Percentiles rank a stretch among this genome's conserved stretches.
Evolutionary conservation across 441 rosid species (phyloP).

Genomic region (Metrosideros polymorpha): DNA sequence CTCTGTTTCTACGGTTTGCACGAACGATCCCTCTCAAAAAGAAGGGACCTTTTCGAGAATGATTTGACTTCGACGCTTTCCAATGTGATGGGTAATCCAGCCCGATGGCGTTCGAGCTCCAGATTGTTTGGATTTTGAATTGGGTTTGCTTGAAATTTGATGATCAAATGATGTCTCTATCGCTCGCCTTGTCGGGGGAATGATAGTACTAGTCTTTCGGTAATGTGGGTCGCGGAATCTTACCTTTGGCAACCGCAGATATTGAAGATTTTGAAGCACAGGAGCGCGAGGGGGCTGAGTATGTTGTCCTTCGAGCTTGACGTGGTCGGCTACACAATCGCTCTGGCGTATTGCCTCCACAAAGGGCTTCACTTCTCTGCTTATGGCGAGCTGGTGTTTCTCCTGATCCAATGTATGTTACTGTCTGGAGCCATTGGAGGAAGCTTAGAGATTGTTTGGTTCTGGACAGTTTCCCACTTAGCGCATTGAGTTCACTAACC

Average conservation of each 20-base stretch:
- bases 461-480: background rate
- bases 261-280: slow-evolving; percentile 70
- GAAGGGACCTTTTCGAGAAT: background rate
- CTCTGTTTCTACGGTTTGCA: background rate
- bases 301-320: slow-evolving; percentile 84
- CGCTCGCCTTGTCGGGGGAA: background rate
- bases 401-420: slow-evolving; percentile 54
- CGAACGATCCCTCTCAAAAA: background rate
- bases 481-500: background rate
- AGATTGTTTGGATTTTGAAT: background rate
- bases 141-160: background rate
- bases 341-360: slow-evolving; percentile 84
- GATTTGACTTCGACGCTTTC: background rate
- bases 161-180: background rate
- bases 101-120: background rate
- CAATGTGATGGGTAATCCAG: background rate
- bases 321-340: slow-evolving; percentile 80
- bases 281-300: slow-evolving; percentile 84
- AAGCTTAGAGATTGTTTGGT: background rate
- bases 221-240: background rate
- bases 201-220: background rate
- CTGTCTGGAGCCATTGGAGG: background rate
- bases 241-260: slow-evolving; percentile 33
- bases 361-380: slow-evolving; percentile 93
- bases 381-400: slow-evolving; percentile 81